Base-by-base conservation (phyloP, 441 rosid species). In the Populus hybrid region DNA sequence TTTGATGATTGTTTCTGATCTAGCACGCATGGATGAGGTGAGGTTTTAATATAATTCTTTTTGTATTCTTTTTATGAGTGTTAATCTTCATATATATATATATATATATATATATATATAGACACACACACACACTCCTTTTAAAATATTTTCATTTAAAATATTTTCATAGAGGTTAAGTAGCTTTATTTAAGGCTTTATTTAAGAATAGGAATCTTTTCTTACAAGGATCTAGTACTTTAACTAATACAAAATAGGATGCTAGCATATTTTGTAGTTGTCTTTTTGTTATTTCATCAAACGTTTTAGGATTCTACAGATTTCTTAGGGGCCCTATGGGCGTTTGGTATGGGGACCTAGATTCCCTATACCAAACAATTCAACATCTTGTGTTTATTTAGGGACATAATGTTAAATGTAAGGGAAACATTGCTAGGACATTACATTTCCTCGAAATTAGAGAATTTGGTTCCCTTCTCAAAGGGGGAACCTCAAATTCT, bases 11-110 rank as follows among this genome's bases (percentile, higher is more conserved):
- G 80, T 94, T 76, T 95, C 98, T 77, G 99, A 97, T 87, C 88
- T 93, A 72, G 94, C 98, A 32, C 95, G 98, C 30, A 93, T 92
- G 99, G 95, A 97, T 83, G 89, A 94, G 94, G 99, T 96, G 76
- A 84, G 89, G 21, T 74, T 84, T 76, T 64, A 20, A 32, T 16
- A 24, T 36, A 50, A 35, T 66, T 34, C 30, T 28, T 63, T 66
- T 9, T 32, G 32, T 30, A 59, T 42, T 59, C 23, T 36, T 67
- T 30, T 74, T 40, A 70, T 23, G 34, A n/a, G n/a, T n/a, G 18
- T 18, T 21, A 21, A 26, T 54, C 42, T 40, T 36, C 5, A 24
- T 24, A 24, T 24, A 24, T 24, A 24, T 24, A 24, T 24, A 24
- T 24, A 24, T 24, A 24, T 24, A 24, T 24, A 24, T 1, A 26